Conservation (phyloP, 2,329 filamentous ascomycete genomes). For the Biscogniauxia marginata region DNA sequence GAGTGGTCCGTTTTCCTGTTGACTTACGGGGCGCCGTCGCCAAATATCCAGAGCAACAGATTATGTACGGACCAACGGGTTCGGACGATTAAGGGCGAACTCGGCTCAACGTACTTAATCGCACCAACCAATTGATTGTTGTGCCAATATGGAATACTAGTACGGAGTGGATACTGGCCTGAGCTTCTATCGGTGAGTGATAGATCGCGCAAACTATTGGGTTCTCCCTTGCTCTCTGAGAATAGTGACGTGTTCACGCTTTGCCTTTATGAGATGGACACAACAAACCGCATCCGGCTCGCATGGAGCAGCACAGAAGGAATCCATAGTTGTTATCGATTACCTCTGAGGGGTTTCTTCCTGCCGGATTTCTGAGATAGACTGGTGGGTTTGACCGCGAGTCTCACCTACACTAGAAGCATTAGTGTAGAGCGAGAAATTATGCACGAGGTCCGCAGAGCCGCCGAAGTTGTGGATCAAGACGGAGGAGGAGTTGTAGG, state of each 20-base stretch:
- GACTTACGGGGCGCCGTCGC: not conserved
- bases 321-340: not conserved
- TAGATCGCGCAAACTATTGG: not conserved
- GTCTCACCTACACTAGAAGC: not conserved
- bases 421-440: not conserved
- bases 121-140: not conserved
- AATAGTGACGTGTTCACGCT: not conserved
- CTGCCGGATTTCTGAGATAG: not conserved
- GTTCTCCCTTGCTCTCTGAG: not conserved
- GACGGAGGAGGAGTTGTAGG: not conserved
- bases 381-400: not conserved
- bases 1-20: not conserved
- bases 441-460: not conserved
- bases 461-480: not conserved
- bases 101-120: not conserved
- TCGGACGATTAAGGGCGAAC: not conserved
- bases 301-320: not conserved
- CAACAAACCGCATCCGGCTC: not conserved
- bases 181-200: not conserved
- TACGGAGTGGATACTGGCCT: not conserved
- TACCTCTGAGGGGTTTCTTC: not conserved
- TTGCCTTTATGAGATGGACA: not conserved
- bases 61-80: not conserved
- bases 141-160: not conserved
- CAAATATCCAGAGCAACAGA: not conserved